Conservation (phyloP, 768 basidiomycete genomes). For the Xerocomus potaroensis region DNA sequence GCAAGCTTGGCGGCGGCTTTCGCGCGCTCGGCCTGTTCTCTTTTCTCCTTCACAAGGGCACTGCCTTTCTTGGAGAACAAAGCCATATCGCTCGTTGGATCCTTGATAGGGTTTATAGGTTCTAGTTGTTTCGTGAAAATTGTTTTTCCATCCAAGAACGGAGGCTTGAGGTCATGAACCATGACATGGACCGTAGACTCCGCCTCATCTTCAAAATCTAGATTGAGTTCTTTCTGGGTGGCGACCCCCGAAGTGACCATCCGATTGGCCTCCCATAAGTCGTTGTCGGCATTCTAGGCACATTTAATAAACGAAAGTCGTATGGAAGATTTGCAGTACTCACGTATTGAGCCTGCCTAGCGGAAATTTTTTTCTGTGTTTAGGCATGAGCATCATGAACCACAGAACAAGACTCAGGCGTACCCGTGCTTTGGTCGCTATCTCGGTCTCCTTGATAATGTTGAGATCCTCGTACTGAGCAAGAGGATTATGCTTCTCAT, state of each 20-base stretch:
- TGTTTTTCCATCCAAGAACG: constrained; percentile 94
- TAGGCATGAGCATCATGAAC: constrained; percentile 14
- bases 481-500: constrained; percentile 91
- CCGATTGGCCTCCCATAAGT: constrained; percentile 97
- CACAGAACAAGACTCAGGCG: constrained; percentile 21
- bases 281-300: constrained; percentile 90
- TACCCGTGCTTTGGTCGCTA: constrained; percentile 71
- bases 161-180: constrained; percentile 95
- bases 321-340: constrained; percentile 25
- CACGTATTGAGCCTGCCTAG: constrained; percentile 94
- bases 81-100: constrained; percentile 92
- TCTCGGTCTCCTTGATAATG: constrained; percentile 63
- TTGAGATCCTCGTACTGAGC: constrained; percentile 89
- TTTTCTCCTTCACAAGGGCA: constrained; percentile 87
- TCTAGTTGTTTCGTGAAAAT: constrained; percentile 97
- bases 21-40: constrained; percentile 93
- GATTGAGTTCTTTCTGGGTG: constrained; percentile 78
- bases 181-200: constrained; percentile 97
- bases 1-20: constrained; percentile 97
- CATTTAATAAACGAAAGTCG: constrained; percentile 15
- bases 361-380: constrained; percentile 78
- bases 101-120: constrained; percentile 94
- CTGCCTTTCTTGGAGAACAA: constrained; percentile 97
- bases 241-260: constrained; percentile 96
- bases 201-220: constrained; percentile 95